Percentiles rank a stretch among this genome's conserved stretches.
phyloP scores from a whole-genome alignment of 169 alveolate genomes.

The Eimeria nieschulzi region DNA sequence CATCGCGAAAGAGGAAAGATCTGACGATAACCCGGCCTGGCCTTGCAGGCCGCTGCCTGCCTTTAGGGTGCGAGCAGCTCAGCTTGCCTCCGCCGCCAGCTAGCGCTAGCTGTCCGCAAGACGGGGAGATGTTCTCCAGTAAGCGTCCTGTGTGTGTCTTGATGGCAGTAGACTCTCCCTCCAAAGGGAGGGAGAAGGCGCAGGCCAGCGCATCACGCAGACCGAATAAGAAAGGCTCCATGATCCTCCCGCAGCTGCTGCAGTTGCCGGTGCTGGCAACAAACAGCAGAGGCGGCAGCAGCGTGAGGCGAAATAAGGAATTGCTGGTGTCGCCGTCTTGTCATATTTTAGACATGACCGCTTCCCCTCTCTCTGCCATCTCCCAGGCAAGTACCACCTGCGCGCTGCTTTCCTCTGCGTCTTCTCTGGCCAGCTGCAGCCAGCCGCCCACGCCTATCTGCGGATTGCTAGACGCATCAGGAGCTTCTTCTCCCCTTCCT shows the following conservation, averaged over 20 bases:
- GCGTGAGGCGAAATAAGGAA: background rate
- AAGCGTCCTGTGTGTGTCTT: too few species aligned
- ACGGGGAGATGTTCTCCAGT: too few species aligned
- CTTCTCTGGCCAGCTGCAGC: slow-evolving; percentile 36
- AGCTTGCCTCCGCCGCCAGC: too few species aligned
- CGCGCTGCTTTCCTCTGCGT: slow-evolving; percentile 13
- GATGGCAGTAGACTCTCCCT: too few species aligned
- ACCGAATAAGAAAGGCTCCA: background rate
- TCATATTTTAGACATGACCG: background rate
- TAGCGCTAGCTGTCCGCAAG: too few species aligned
- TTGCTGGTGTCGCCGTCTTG: background rate
- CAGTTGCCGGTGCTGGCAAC: background rate
- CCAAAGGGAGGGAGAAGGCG: background rate
- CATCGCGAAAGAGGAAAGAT: background rate
- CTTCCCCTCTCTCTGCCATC: slow-evolving; percentile 19
- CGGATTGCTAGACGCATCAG: background rate
- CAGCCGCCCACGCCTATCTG: slow-evolving; percentile 29
- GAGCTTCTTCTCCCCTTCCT: slow-evolving; percentile 28
- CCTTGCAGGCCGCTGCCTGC: background rate
- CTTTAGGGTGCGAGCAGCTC: too few species aligned
- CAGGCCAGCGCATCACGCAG: background rate
- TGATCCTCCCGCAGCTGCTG: background rate
- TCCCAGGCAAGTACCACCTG: slow-evolving; percentile 33
- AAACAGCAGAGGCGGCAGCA: slow-evolving; percentile 12
- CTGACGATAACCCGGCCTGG: background rate